These are phyloP conservation scores for Clonostachys byssicola DNA, from an alignment of 2,329 filamentous ascomycete species.

Conservation along the genomic window DNA sequence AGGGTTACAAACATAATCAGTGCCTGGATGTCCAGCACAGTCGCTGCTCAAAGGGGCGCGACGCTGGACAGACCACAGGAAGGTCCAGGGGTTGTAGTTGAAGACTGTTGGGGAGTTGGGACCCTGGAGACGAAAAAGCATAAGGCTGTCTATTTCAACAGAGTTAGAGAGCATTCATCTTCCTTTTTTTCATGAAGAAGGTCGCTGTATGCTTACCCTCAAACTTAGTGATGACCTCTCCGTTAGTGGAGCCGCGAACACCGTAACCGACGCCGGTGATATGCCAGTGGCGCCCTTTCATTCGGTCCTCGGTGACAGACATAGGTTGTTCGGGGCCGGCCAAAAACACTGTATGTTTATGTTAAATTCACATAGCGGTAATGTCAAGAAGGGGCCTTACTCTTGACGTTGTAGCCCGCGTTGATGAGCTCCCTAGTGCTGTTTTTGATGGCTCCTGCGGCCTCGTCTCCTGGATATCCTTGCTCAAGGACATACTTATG, in stretches of 20 bases:
- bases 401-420: not conserved
- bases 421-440: not conserved
- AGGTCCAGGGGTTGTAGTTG: constrained; percentile 1
- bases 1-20: not conserved
- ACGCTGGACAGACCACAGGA: not conserved
- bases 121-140: not conserved
- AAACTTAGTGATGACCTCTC: not conserved
- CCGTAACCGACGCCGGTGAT: not conserved
- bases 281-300: not conserved
- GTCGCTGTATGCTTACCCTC: not conserved
- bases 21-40: not conserved
- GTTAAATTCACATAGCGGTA: not conserved
- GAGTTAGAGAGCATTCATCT: not conserved
- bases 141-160: not conserved
- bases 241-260: not conserved
- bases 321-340: not conserved
- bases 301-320: not conserved
- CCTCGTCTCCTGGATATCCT: not conserved
- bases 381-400: not conserved
- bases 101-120: not conserved
- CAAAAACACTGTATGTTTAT: not conserved
- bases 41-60: not conserved
- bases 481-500: not conserved
- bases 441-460: not conserved
- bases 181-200: not conserved